A percentile compares a stretch with the other conserved stretches of the same genome.
Evolutionary conservation across 2,329 filamentous ascomycete genomes (phyloP).

Genomic region (Ambrosiella beaveri): DNA sequence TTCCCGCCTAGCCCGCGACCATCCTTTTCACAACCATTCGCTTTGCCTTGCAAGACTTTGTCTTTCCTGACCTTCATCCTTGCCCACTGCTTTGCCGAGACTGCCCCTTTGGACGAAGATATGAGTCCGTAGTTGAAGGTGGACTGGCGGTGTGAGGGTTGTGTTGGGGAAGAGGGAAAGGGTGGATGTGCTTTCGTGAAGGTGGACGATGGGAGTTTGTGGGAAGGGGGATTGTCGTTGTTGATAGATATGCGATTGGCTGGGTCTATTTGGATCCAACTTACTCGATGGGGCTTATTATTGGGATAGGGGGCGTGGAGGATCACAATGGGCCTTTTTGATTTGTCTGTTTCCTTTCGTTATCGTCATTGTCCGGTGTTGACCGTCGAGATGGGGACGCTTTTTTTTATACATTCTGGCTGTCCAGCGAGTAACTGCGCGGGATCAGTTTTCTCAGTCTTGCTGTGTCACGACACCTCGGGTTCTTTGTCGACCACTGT

Average conservation of each 20-base stretch:
- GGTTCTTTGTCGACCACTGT: slow-evolving; percentile 8
- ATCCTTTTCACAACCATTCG: neutral
- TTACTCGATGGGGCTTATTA: slow-evolving; percentile 99
- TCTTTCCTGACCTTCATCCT: no score
- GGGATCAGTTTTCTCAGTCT: neutral
- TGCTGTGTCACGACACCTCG: neutral
- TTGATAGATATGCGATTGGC: slow-evolving; percentile 99
- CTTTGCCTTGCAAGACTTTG: neutral
- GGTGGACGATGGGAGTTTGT: slow-evolving; percentile 8
- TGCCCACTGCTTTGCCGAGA: no score
- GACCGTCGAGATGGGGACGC: slow-evolving; percentile 9
- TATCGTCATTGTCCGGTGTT: neutral
- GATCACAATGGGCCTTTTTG: slow-evolving; percentile 10
- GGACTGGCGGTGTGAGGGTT: slow-evolving; percentile 3
- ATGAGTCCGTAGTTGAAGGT: slow-evolving; percentile 49
- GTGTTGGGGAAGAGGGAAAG: neutral
- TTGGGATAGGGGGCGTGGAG: slow-evolving; percentile 80
- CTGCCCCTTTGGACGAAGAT: slow-evolving; percentile 51
- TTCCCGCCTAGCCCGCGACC: slow-evolving; percentile 18
- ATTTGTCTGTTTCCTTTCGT: neutral
- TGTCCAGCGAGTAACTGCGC: neutral
- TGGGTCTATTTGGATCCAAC: slow-evolving; percentile 17
- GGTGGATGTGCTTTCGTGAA: neutral
- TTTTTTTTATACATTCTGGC: slow-evolving; percentile 14
- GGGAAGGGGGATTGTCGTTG: slow-evolving; percentile 57